Evolutionary conservation across 805 yeast genomes (phyloP).

Genomic region (Candida railenensis): DNA sequence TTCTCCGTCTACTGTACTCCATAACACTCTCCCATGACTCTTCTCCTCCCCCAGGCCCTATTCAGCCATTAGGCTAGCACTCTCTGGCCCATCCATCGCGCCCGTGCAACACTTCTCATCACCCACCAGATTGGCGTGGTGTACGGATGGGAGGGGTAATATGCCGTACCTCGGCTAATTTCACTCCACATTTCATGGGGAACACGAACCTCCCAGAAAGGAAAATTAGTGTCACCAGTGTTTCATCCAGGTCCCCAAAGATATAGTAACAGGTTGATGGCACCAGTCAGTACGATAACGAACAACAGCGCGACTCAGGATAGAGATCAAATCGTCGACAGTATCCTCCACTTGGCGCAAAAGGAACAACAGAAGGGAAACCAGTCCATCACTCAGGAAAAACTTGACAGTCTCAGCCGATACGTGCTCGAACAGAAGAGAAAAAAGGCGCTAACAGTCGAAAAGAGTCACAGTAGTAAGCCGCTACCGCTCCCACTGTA

Average conservation of each 20-base stretch:
- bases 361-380: slow-evolving; percentile 39
- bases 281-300: neutral
- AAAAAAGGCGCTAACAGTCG: slow-evolving; percentile 1
- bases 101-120: neutral
- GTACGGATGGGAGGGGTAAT: neutral
- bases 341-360: slow-evolving; percentile 25
- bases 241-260: no score
- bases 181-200: no score
- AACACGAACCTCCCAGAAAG: no score
- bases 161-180: neutral
- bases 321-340: slow-evolving; percentile 4
- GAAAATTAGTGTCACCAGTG: no score
- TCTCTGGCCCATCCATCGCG: no score
- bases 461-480: neutral
- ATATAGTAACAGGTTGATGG: neutral
- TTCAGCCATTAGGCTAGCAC: no score
- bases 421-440: slow-evolving; percentile 19
- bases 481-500: slow-evolving; percentile 29
- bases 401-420: slow-evolving; percentile 28
- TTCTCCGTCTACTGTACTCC: no score
- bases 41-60: no score
- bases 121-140: neutral
- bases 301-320: neutral
- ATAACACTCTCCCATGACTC: no score
- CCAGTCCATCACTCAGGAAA: slow-evolving; percentile 34